phyloP scores from a whole-genome alignment of 2,329 filamentous ascomycete species.

The Cladosporium sp. region DNA sequence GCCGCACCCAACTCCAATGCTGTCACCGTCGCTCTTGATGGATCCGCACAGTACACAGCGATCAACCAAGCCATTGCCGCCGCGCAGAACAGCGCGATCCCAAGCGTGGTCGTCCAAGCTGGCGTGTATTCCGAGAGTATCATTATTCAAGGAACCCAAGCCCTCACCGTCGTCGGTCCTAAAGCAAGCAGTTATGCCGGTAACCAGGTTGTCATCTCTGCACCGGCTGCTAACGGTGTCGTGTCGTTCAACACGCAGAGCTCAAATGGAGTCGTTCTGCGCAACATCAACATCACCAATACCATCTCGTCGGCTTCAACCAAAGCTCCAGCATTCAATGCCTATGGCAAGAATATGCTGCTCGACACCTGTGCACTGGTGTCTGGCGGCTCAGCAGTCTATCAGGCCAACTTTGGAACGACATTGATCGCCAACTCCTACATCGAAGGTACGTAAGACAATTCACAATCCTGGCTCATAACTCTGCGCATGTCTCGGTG shows the following conservation, averaged over 20 bases:
- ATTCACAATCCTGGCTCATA: no score
- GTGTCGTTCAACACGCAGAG: constrained; percentile 31
- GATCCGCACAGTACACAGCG: constrained; percentile 33
- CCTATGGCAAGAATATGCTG: constrained; percentile 38
- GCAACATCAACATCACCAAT: constrained; percentile 40
- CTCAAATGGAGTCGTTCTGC: constrained; percentile 33
- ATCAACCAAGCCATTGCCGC: constrained; percentile 43
- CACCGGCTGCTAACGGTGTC: constrained; percentile 19
- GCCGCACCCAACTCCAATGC: neutral
- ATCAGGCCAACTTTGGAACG: constrained; percentile 30
- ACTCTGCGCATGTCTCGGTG: no score
- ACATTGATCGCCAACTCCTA: constrained; percentile 5
- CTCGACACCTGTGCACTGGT: constrained; percentile 45
- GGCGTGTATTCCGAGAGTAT: constrained; percentile 45
- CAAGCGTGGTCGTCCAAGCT: constrained; percentile 42
- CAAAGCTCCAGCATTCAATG: constrained; percentile 27
- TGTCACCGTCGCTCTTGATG: constrained; percentile 4
- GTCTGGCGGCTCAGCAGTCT: constrained; percentile 32
- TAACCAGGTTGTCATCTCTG: constrained; percentile 34
- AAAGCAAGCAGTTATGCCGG: constrained; percentile 31
- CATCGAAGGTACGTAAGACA: constrained; percentile 5
- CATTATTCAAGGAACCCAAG: constrained; percentile 36
- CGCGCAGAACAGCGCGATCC: constrained; percentile 38
- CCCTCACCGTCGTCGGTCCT: constrained; percentile 40
- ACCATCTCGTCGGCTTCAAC: constrained; percentile 21